Evolutionary conservation across 2,329 filamentous ascomycete species (phyloP).

Genomic region (Aspergillus spinulosporus): DNA sequence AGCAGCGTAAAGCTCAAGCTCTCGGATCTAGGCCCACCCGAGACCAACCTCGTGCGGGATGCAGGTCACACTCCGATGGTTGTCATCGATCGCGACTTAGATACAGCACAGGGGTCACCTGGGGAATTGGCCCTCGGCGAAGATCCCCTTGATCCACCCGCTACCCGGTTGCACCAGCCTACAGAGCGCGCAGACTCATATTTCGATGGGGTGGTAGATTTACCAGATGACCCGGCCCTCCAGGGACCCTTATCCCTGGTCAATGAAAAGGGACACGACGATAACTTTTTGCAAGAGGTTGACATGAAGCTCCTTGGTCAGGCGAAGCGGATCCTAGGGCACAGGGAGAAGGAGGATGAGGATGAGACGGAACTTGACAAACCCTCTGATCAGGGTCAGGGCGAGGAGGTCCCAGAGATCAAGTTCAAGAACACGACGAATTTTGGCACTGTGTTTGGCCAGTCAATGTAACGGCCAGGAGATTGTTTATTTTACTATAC

Average conservation of each 20-base stretch:
- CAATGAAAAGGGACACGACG: slow-evolving; percentile 44
- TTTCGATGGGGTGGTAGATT: slow-evolving; percentile 38
- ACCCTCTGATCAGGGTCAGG: slow-evolving; percentile 26
- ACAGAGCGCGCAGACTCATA: slow-evolving; percentile 44
- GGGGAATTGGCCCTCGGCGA: slow-evolving; percentile 21
- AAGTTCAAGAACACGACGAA: slow-evolving; percentile 49
- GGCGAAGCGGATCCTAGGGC: slow-evolving; percentile 36
- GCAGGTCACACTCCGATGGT: slow-evolving; percentile 50
- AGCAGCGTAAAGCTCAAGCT: slow-evolving; percentile 37
- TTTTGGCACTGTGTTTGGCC: slow-evolving; percentile 51
- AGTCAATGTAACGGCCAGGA: slow-evolving; percentile 22
- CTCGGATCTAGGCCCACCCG: slow-evolving; percentile 41
- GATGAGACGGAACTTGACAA: slow-evolving; percentile 28
- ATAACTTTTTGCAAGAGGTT: slow-evolving; percentile 43
- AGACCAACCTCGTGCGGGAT: slow-evolving; percentile 42
- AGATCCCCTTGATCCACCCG: slow-evolving; percentile 36
- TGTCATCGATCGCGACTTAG: slow-evolving; percentile 38
- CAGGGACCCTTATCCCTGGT: slow-evolving; percentile 46
- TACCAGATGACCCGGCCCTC: slow-evolving; percentile 46
- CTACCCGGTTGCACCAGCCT: slow-evolving; percentile 32
- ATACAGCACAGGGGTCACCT: slow-evolving; percentile 30
- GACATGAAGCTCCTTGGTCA: slow-evolving; percentile 47
- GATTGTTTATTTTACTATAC: slow-evolving; percentile 10
- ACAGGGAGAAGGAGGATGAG: slow-evolving; percentile 21
- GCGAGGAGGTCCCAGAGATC: slow-evolving; percentile 39